Conservation (phyloP, 306 rosid species). For the Cotoneaster glaucophyllus region DNA sequence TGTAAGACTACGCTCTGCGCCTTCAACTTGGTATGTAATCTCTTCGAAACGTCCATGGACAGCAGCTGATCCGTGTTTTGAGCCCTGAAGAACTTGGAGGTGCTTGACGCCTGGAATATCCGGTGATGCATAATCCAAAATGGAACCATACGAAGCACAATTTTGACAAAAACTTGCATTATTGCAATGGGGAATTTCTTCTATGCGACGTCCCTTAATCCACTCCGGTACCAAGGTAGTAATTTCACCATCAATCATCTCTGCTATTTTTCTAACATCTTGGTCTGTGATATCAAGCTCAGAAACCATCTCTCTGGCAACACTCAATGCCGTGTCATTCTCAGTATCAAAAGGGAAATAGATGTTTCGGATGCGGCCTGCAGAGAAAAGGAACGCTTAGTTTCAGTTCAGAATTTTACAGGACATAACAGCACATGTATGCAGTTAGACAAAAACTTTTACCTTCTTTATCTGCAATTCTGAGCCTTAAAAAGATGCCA, state of each 20-base stretch:
- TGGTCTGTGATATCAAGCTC: conserved; percentile 88
- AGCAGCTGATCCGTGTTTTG: conserved; percentile 62
- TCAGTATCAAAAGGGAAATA: conserved; percentile 89
- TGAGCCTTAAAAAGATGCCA: conserved; percentile 80
- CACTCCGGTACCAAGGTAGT: conserved; percentile 67
- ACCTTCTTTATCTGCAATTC: conserved; percentile 93
- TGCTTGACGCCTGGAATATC: conserved; percentile 43
- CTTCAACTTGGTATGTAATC: conserved; percentile 86
- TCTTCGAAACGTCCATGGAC: conserved; percentile 92
- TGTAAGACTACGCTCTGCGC: conserved; percentile 36
- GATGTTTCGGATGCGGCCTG: conserved; percentile 85
- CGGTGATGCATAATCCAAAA: conserved; percentile 50
- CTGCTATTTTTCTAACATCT: conserved; percentile 77
- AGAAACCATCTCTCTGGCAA: conserved; percentile 81
- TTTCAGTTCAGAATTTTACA: conserved; percentile 7
- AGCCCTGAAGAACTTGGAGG: conserved; percentile 70
- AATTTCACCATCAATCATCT: conserved; percentile 81
- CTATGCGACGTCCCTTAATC: conserved; percentile 36
- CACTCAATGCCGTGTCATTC: conserved; percentile 76
- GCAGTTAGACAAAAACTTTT: conserved; percentile 17
- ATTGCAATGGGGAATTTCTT: conserved; percentile 38
- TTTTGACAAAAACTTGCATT: conserved; percentile 40
- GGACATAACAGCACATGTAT: conserved; percentile 1
- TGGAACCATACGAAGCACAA: conserved; percentile 48
- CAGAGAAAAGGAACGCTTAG: background rate